Evolutionary conservation across 75 land plant genomes (phyloP).

Genomic region (Isoetes taiwanensis): DNA sequence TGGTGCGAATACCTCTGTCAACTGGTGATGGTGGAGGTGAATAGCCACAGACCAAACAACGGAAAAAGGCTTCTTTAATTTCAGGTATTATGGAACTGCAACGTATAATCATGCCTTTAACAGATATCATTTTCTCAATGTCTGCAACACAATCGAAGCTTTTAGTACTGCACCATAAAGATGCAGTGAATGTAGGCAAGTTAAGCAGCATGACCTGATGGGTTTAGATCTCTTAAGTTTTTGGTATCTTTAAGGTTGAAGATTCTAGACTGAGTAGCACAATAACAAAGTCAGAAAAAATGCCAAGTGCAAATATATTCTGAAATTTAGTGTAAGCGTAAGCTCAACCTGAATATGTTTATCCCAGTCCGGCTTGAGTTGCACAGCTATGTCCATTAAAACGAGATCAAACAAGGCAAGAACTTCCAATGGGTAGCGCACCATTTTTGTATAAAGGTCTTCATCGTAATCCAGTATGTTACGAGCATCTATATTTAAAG

Average conservation of each 20-base stretch:
- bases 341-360: constrained; percentile 46
- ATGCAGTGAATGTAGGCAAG: not conserved
- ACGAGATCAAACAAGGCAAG: constrained; percentile 82
- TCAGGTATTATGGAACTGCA: constrained; percentile 95
- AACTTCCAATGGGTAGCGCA: constrained; percentile 82
- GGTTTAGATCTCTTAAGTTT: constrained; percentile 78
- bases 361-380: constrained; percentile 47
- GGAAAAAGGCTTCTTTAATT: constrained; percentile 83
- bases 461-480: constrained; percentile 64
- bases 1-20: constrained; percentile 81
- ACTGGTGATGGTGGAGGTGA: constrained; percentile 53
- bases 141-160: constrained; percentile 25
- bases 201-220: constrained; percentile 43
- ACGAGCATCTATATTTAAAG: constrained; percentile 66
- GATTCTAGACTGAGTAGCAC: constrained; percentile 43
- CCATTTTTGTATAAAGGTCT: constrained; percentile 79
- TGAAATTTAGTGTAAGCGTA: not conserved
- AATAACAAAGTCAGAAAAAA: not conserved
- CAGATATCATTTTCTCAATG: constrained; percentile 87
- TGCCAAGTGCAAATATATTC: not conserved
- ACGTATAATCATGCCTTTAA: constrained; percentile 91
- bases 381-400: constrained; percentile 52
- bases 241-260: constrained; percentile 52
- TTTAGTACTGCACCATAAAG: not conserved
- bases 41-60: constrained; percentile 70